phyloP scores from a whole-genome alignment of 2,329 filamentous ascomycete species.

The Magnaporthiopsis rhizophila region DNA sequence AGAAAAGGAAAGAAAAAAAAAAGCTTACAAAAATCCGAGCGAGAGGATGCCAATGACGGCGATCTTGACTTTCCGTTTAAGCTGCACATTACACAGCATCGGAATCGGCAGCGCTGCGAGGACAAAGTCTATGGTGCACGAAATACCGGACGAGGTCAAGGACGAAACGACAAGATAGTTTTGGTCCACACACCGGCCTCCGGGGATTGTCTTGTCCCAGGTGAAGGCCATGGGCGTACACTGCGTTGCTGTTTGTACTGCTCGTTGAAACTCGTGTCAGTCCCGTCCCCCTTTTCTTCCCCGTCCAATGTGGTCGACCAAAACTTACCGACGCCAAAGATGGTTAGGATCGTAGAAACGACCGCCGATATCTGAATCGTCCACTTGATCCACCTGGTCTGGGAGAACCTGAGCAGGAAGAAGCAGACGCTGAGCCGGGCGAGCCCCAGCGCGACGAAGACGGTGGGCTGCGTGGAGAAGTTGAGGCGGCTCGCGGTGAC shows the following conservation, averaged over 20 bases:
- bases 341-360: not conserved
- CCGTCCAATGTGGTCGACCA: slow-evolving; percentile 11
- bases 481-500: slow-evolving; percentile 20
- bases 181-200: slow-evolving; percentile 28
- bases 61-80: slow-evolving; percentile 37
- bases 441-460: not conserved
- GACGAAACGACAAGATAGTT: slow-evolving; percentile 30
- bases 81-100: slow-evolving; percentile 42
- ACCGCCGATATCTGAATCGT: not conserved
- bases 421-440: slow-evolving; percentile 14
- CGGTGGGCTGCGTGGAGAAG: not conserved
- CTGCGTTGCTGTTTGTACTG: slow-evolving; percentile 32
- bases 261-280: not conserved
- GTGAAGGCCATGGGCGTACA: slow-evolving; percentile 40
- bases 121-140: slow-evolving; percentile 38
- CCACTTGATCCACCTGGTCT: not conserved
- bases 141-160: slow-evolving; percentile 35
- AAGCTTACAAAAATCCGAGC: slow-evolving; percentile 41
- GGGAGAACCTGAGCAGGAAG: slow-evolving; percentile 13
- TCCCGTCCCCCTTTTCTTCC: too few species aligned
- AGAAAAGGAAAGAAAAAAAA: slow-evolving; percentile 12
- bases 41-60: slow-evolving; percentile 38
- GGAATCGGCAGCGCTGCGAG: slow-evolving; percentile 41
- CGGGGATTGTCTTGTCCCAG: slow-evolving; percentile 31
- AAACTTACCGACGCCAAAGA: slow-evolving; percentile 5